Evolutionary conservation across 2,329 filamentous ascomycete genomes (phyloP).

Genomic region (Neodidymelliopsis sp.): DNA sequence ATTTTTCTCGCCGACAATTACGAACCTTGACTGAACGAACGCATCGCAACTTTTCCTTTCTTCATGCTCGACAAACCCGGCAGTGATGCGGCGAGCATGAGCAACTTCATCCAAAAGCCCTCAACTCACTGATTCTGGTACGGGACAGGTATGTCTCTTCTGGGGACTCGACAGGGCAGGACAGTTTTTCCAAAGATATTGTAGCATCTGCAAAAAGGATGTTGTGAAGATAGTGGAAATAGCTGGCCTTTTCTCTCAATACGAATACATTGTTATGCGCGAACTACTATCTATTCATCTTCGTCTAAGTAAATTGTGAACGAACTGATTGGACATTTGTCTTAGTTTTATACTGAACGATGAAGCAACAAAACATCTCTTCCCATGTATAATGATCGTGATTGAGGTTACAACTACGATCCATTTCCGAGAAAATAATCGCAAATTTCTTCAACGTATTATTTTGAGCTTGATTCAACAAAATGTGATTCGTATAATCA

Average conservation of each 20-base stretch:
- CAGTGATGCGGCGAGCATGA: neutral
- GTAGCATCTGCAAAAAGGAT: constrained; percentile 1
- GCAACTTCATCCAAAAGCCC: constrained; percentile 8
- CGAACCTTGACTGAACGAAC: constrained; percentile 3
- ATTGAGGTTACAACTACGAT: too few species aligned
- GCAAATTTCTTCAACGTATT: too few species aligned
- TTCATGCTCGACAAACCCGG: neutral
- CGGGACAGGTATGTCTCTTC: neutral
- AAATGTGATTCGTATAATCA: too few species aligned
- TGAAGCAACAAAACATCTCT: too few species aligned
- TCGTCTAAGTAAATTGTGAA: too few species aligned
- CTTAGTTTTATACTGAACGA: too few species aligned
- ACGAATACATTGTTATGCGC: constrained; percentile 12
- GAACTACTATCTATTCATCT: neutral
- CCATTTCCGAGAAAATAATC: too few species aligned
- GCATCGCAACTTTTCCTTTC: constrained; percentile 10
- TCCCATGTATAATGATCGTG: too few species aligned
- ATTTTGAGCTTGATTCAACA: too few species aligned
- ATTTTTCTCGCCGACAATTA: neutral
- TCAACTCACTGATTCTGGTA: neutral
- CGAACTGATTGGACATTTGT: too few species aligned
- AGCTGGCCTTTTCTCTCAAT: constrained; percentile 10
- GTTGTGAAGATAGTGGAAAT: constrained; percentile 5
- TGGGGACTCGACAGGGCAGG: constrained; percentile 8
- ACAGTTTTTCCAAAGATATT: neutral